A percentile compares a stretch with the other conserved stretches of the same genome.
phyloP scores from a whole-genome alignment of 2,329 filamentous ascomycete genomes.

The Fusarium globosum region DNA sequence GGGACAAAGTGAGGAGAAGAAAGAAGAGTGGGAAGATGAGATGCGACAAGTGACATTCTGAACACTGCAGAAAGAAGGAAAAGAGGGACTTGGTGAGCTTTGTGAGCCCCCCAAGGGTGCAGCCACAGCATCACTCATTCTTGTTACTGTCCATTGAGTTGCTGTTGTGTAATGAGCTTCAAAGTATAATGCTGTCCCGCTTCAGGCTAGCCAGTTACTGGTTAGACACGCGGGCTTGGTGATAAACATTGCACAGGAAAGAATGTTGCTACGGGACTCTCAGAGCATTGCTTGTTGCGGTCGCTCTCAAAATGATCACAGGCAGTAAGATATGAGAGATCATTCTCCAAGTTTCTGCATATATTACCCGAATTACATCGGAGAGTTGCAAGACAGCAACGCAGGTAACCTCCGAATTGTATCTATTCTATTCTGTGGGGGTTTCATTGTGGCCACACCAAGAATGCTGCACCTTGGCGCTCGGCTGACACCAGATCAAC shows the following conservation, averaged over 20 bases:
- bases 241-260: background rate
- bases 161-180: slow-evolving; percentile 25
- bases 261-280: background rate
- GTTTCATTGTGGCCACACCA: background rate
- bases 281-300: background rate
- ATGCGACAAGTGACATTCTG: slow-evolving; percentile 30
- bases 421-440: background rate
- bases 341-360: background rate
- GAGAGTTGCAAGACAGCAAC: background rate
- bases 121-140: slow-evolving; percentile 38
- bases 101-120: slow-evolving; percentile 15
- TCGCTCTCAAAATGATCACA: background rate
- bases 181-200: slow-evolving; percentile 8
- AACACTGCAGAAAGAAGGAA: background rate
- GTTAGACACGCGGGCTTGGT: background rate
- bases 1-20: background rate
- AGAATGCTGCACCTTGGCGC: background rate
- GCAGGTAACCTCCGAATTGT: background rate
- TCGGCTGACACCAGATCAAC: background rate
- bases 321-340: background rate
- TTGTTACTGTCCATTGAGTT: slow-evolving; percentile 17
- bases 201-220: slow-evolving; percentile 3
- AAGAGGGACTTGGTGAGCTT: background rate
- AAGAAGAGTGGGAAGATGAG: slow-evolving; percentile 8
- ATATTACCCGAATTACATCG: background rate